Conservation (phyloP, 768 basidiomycete species). For the Xerocomus brunneocitrinus region DNA sequence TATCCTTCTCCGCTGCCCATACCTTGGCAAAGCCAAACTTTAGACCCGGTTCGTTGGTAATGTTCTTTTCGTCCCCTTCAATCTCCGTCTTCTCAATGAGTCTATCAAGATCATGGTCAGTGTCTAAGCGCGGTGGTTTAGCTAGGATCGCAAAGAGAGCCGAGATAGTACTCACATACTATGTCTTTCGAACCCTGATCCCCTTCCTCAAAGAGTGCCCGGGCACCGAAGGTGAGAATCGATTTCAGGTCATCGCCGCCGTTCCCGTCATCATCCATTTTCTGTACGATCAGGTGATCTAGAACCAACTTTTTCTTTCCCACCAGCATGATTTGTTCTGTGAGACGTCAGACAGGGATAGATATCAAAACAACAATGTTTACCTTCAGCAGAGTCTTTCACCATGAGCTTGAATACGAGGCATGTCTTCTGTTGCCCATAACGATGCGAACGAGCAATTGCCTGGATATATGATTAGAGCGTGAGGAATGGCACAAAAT, state of each 20-base stretch:
- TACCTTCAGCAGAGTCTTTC: conserved; percentile 89
- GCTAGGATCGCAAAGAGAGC: background rate
- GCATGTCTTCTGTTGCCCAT: conserved; percentile 91
- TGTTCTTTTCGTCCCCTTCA: conserved; percentile 55
- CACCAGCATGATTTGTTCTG: conserved; percentile 86
- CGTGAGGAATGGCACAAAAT: background rate
- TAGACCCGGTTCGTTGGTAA: conserved; percentile 46
- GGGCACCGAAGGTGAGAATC: conserved; percentile 85
- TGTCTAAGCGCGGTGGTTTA: conserved; percentile 41
- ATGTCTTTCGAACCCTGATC: conserved; percentile 59
- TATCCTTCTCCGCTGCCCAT: conserved; percentile 79
- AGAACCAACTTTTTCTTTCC: conserved; percentile 95
- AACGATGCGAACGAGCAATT: conserved; percentile 91
- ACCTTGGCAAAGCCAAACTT: conserved; percentile 88
- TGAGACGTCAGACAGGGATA: conserved; percentile 3
- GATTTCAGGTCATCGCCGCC: conserved; percentile 78
- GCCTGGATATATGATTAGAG: conserved; percentile 50
- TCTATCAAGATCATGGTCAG: conserved; percentile 77
- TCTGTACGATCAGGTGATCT: conserved; percentile 94
- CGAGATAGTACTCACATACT: conserved; percentile 44
- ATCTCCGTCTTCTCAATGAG: conserved; percentile 83
- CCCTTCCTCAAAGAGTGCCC: conserved; percentile 73
- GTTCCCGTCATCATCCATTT: conserved; percentile 83
- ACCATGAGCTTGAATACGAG: conserved; percentile 96
- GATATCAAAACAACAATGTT: background rate